These are phyloP conservation scores for Bombardia bombarda DNA, from an alignment of 495 filamentous ascomycete species.

Conservation along the genomic window DNA sequence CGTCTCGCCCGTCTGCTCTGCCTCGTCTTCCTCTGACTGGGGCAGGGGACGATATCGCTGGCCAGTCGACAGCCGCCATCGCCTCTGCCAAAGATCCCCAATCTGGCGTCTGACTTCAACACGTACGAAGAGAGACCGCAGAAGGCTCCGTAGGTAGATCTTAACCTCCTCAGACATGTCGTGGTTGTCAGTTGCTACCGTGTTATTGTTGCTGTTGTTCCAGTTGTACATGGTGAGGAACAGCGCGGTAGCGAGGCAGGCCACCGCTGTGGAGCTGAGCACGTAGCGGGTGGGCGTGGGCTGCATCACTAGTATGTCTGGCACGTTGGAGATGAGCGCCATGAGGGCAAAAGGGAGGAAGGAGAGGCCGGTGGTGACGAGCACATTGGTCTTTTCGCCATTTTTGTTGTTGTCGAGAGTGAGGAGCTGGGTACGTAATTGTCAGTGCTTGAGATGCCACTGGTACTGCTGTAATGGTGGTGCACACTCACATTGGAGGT, in stretches of 20 bases:
- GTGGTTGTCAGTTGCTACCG: too few relatives aligned
- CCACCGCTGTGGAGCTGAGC: background rate
- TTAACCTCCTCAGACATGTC: background rate
- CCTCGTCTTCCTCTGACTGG: too few relatives aligned
- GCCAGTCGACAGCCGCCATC: too few relatives aligned
- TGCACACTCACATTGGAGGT: conserved; percentile 1
- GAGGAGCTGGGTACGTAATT: background rate
- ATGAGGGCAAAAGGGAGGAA: background rate
- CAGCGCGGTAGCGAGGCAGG: background rate
- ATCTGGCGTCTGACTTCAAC: background rate
- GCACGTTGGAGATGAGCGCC: conserved; percentile 1
- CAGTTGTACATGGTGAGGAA: background rate
- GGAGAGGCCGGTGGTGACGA: background rate
- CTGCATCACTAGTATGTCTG: conserved; percentile 1
- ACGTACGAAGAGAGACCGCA: background rate
- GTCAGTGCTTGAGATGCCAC: background rate
- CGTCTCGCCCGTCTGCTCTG: too few relatives aligned
- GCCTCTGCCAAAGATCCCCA: background rate
- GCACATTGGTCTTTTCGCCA: background rate
- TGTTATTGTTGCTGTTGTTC: background rate
- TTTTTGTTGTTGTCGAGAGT: background rate
- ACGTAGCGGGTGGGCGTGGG: background rate
- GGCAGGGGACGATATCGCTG: too few relatives aligned
- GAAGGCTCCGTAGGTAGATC: background rate
- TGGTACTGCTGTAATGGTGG: background rate